phyloP scores from a whole-genome alignment of 2,329 filamentous ascomycete species.

The Bipolaris bicolor region DNA sequence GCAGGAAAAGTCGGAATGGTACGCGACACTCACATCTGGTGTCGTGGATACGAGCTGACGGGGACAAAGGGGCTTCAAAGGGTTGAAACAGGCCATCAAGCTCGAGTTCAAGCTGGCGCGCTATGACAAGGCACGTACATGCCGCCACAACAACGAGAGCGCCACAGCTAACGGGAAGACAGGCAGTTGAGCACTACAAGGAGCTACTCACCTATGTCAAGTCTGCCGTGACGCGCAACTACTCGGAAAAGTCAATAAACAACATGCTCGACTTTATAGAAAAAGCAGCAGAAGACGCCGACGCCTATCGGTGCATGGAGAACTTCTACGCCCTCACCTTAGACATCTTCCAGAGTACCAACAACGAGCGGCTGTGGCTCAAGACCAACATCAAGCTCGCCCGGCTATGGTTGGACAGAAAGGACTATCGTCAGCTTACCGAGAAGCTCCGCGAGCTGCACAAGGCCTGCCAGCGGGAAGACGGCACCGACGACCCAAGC shows the following conservation, averaged over 20 bases:
- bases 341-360: slow-evolving; percentile 93
- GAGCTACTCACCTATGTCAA: slow-evolving; percentile 98
- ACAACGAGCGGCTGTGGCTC: slow-evolving; percentile 95
- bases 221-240: slow-evolving; percentile 94
- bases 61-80: slow-evolving; percentile 79
- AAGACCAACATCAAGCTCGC: slow-evolving; percentile 98
- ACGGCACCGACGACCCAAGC: slow-evolving; percentile 87
- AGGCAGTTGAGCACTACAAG: slow-evolving; percentile 91
- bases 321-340: slow-evolving; percentile 94
- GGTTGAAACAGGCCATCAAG: slow-evolving; percentile 96
- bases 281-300: slow-evolving; percentile 76
- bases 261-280: slow-evolving; percentile 99
- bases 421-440: slow-evolving; percentile 79
- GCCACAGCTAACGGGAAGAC: slow-evolving; percentile 28
- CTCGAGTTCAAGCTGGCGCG: slow-evolving; percentile 90
- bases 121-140: slow-evolving; percentile 72
- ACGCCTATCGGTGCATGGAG: slow-evolving; percentile 83
- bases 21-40: slow-evolving; percentile 13
- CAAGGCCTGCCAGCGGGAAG: slow-evolving; percentile 82
- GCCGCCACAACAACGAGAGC: background rate
- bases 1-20: slow-evolving; percentile 93
- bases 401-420: slow-evolving; percentile 87
- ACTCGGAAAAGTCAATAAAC: slow-evolving; percentile 99
- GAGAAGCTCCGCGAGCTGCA: slow-evolving; percentile 90
- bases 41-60: slow-evolving; percentile 23